Conservation (phyloP, 2,329 filamentous ascomycete genomes). For the Orbilia ellipsospora region DNA sequence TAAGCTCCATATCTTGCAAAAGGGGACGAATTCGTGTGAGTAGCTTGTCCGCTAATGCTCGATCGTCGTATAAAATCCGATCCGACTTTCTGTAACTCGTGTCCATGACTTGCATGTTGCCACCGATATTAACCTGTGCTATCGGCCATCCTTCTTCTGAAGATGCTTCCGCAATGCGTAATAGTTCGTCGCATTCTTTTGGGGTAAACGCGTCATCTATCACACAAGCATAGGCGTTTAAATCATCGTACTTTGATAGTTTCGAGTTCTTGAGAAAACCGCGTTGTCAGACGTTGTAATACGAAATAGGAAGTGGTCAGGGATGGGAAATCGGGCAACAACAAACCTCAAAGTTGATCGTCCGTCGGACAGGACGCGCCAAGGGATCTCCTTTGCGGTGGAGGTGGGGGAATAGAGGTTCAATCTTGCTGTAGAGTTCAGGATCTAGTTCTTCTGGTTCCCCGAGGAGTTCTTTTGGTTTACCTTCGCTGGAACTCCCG, state of each 20-base stretch:
- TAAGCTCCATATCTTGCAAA: conserved; percentile 59
- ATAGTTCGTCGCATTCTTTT: conserved; percentile 57
- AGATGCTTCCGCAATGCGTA: conserved; percentile 55
- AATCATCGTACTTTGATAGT: conserved; percentile 27
- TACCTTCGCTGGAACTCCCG: conserved; percentile 12
- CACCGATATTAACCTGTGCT: conserved; percentile 54
- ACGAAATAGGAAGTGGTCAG: conserved; percentile 9
- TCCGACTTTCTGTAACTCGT: conserved; percentile 71
- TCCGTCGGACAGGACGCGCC: conserved; percentile 33
- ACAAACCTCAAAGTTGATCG: conserved; percentile 40
- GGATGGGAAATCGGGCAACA: neutral
- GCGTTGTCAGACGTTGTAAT: conserved; percentile 38
- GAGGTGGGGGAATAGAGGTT: conserved; percentile 39
- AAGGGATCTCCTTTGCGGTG: conserved; percentile 28
- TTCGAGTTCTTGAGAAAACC: conserved; percentile 17
- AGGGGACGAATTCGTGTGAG: conserved; percentile 69
- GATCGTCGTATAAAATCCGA: conserved; percentile 79
- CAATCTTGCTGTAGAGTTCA: conserved; percentile 39
- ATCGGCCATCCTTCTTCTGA: conserved; percentile 54
- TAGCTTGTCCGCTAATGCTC: conserved; percentile 71
- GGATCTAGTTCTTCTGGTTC: conserved; percentile 43
- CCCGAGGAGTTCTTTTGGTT: conserved; percentile 29
- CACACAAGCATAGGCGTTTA: conserved; percentile 55
- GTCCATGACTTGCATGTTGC: conserved; percentile 52
- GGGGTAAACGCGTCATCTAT: conserved; percentile 58